These are phyloP conservation scores for Chernovozyma sophiae-reginae DNA, from an alignment of 1,139 yeast species.

Conservation along the genomic window DNA sequence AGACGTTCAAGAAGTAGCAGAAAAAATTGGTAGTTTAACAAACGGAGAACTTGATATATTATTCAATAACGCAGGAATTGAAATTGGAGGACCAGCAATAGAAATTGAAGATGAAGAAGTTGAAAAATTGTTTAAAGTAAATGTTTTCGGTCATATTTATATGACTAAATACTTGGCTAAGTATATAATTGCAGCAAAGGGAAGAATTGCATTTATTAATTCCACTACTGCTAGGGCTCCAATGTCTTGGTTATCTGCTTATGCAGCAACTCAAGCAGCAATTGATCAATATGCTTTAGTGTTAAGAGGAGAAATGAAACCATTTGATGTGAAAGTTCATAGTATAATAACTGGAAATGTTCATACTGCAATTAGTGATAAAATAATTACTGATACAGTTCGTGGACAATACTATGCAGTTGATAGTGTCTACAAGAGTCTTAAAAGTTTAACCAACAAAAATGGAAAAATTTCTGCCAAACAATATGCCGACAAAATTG, in stretches of 20 bases:
- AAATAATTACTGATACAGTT: constrained; percentile 6
- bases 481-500: constrained; percentile 29
- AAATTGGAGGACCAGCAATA: constrained; percentile 29
- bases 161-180: constrained; percentile 31
- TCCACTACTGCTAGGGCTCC: constrained; percentile 35
- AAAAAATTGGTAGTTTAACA: constrained; percentile 19
- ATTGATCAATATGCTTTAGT: constrained; percentile 24
- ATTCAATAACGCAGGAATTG: constrained; percentile 34
- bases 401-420: constrained; percentile 24
- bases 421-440: constrained; percentile 26
- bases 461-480: constrained; percentile 22
- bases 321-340: constrained; percentile 35
- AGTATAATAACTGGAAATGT: constrained; percentile 40
- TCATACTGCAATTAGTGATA: constrained; percentile 31
- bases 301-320: constrained; percentile 23
- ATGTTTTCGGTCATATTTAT: constrained; percentile 35
- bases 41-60: constrained; percentile 28
- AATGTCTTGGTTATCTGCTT: constrained; percentile 30
- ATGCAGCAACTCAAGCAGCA: constrained; percentile 33
- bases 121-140: constrained; percentile 25
- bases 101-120: constrained; percentile 26
- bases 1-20: constrained; percentile 22
- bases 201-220: constrained; percentile 35
- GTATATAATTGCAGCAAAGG: constrained; percentile 29
- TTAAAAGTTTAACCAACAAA: constrained; percentile 21